Percentiles rank a stretch among this genome's conserved stretches.
phyloP scores from a whole-genome alignment of 2,329 filamentous ascomycete genomes.

The Cucurbitaria berberidis region DNA sequence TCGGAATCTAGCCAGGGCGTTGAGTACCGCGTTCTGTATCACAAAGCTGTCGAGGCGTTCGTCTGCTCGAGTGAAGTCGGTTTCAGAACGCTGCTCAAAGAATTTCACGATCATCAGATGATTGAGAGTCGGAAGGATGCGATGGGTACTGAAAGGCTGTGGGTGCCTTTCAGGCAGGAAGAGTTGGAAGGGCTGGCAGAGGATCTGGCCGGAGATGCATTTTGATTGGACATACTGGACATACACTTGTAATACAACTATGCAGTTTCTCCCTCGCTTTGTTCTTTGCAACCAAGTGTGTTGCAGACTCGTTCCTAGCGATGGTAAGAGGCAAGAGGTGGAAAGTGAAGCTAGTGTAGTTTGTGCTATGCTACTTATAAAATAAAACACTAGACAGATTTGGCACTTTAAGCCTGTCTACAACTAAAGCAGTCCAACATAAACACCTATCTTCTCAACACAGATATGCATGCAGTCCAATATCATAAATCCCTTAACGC shows the following conservation, averaged over 20 bases:
- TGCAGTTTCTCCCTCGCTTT: not conserved
- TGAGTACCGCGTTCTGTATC: slow-evolving; percentile 90
- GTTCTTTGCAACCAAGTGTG: not conserved
- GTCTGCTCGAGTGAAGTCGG: slow-evolving; percentile 97
- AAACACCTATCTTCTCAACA: too few relatives aligned
- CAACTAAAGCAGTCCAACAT: too few relatives aligned
- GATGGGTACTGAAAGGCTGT: slow-evolving; percentile 82
- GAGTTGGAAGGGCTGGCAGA: slow-evolving; percentile 91
- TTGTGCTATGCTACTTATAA: too few relatives aligned
- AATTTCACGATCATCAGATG: slow-evolving; percentile 99
- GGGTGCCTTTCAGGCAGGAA: slow-evolving; percentile 83
- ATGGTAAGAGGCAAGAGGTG: not conserved
- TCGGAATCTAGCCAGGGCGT: slow-evolving; percentile 64
- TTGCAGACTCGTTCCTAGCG: not conserved
- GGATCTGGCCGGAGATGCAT: slow-evolving; percentile 61
- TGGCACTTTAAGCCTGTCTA: too few relatives aligned
- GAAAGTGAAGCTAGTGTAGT: too few relatives aligned
- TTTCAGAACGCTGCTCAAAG: slow-evolving; percentile 91
- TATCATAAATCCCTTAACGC: not conserved
- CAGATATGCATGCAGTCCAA: too few relatives aligned
- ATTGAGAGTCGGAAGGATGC: slow-evolving; percentile 86
- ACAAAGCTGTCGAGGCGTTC: slow-evolving; percentile 95
- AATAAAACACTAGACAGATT: too few relatives aligned
- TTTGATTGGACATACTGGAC: slow-evolving; percentile 25
- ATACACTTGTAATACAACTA: not conserved